These are phyloP conservation scores for Knoxia roxburghii DNA, from an alignment of 257 asterid genomes.

Conservation along the genomic window DNA sequence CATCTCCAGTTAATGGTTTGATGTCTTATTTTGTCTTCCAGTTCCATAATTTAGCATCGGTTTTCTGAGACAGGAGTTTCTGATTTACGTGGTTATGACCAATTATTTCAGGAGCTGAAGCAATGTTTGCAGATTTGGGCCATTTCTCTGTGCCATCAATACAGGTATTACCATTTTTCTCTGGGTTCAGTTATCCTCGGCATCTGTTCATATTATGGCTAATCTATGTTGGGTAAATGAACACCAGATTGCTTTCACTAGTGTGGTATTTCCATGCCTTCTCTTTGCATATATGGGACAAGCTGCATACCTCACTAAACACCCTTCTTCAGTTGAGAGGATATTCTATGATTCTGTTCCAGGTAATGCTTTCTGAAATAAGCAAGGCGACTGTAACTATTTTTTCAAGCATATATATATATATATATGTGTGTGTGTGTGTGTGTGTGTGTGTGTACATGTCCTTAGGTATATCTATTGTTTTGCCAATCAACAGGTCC, in stretches of 20 bases:
- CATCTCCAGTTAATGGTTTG: not conserved
- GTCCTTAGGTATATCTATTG: slow-evolving; percentile 15
- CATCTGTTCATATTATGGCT: not conserved
- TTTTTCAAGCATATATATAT: too few relatives aligned
- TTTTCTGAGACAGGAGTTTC: not conserved
- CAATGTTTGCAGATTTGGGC: slow-evolving; percentile 98
- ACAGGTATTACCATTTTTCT: slow-evolving; percentile 48
- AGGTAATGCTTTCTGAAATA: slow-evolving; percentile 33
- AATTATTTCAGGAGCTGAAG: slow-evolving; percentile 79
- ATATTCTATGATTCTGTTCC: slow-evolving; percentile 88
- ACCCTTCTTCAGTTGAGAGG: slow-evolving; percentile 53
- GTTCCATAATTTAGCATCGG: too few relatives aligned
- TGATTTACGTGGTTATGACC: not conserved
- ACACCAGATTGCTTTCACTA: slow-evolving; percentile 78
- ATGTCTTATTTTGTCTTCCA: not conserved
- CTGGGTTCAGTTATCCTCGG: not conserved
- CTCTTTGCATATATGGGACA: slow-evolving; percentile 94
- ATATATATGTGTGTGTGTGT: too few relatives aligned
- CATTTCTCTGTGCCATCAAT: slow-evolving; percentile 88
- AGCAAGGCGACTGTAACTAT: too few relatives aligned
- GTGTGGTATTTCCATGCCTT: slow-evolving; percentile 88
- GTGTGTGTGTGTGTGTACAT: too few relatives aligned
- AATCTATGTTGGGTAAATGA: slow-evolving; percentile 8
- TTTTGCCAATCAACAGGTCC: slow-evolving; percentile 38
- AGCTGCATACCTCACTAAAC: slow-evolving; percentile 77